phyloP scores from a whole-genome alignment of 2,329 filamentous ascomycete genomes.

The Pyrenophora seminiperda region DNA sequence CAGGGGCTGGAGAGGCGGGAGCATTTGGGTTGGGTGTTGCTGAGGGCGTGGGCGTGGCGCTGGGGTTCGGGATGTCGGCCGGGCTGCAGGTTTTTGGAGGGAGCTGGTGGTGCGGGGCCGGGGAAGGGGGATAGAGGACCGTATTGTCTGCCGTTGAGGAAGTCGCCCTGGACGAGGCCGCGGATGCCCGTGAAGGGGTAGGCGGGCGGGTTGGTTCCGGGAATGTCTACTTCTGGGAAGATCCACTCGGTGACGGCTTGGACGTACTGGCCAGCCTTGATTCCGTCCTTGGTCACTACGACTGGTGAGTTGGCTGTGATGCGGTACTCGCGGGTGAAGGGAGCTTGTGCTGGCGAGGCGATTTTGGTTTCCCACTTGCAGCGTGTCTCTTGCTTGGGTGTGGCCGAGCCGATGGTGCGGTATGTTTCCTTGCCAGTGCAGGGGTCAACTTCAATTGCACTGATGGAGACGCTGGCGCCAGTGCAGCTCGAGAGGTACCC shows the following conservation, averaged over 20 bases:
- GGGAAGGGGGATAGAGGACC: constrained; percentile 50
- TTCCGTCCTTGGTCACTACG: constrained; percentile 46
- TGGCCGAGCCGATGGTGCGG: constrained; percentile 44
- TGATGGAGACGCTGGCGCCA: constrained; percentile 42
- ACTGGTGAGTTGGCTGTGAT: constrained; percentile 44
- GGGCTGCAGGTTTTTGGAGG: constrained; percentile 34
- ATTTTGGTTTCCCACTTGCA: constrained; percentile 51
- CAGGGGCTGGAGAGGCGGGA: constrained; percentile 16
- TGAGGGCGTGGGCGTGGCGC: constrained; percentile 11
- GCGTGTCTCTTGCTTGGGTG: constrained; percentile 40
- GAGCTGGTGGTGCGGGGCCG: constrained; percentile 33
- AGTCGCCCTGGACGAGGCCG: not conserved
- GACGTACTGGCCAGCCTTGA: constrained; percentile 51
- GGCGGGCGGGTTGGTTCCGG: constrained; percentile 44
- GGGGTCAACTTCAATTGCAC: constrained; percentile 51
- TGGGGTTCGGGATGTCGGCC: constrained; percentile 24
- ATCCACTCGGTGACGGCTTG: constrained; percentile 53
- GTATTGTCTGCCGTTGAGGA: constrained; percentile 33
- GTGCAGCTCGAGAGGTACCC: constrained; percentile 49
- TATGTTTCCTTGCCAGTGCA: constrained; percentile 50
- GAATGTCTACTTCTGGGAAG: constrained; percentile 50
- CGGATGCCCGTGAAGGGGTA: constrained; percentile 20
- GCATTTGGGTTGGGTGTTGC: constrained; percentile 2
- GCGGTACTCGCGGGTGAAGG: constrained; percentile 52
- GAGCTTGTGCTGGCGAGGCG: constrained; percentile 28